Evolutionary conservation across 2,329 filamentous ascomycete species (phyloP).

Genomic region (Mycocentrospora acerina): DNA sequence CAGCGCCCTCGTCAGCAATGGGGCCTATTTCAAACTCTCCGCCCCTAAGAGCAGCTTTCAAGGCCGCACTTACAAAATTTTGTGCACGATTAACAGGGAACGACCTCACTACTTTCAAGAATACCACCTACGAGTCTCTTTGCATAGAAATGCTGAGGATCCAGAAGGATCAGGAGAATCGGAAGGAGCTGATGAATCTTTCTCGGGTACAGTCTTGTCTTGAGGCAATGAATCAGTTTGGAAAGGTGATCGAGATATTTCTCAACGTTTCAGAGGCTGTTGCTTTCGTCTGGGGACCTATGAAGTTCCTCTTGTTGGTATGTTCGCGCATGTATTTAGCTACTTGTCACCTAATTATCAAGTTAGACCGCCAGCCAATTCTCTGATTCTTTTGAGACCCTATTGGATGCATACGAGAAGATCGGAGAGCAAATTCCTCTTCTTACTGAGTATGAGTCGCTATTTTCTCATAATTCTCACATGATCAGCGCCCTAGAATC

Average conservation of each 20-base stretch:
- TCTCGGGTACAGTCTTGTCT: conserved; percentile 20
- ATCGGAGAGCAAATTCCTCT: conserved; percentile 45
- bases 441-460: conserved; percentile 31
- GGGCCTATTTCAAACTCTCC: not conserved
- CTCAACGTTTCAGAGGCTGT: conserved; percentile 34
- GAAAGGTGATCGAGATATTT: conserved; percentile 41
- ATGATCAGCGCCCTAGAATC: conserved; percentile 35
- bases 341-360: conserved; percentile 1
- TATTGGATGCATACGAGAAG: conserved; percentile 43
- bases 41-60: conserved; percentile 10
- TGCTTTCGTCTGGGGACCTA: conserved; percentile 40
- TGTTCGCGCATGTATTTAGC: not conserved
- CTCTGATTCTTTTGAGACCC: conserved; percentile 37
- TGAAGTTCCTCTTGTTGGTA: conserved; percentile 42
- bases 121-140: conserved; percentile 17
- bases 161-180: conserved; percentile 16
- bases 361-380: conserved; percentile 31
- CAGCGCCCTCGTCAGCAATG: conserved; percentile 5
- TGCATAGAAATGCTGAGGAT: conserved; percentile 13
- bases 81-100: conserved; percentile 11
- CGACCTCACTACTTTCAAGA: conserved; percentile 15
- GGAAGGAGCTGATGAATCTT: conserved; percentile 16
- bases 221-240: conserved; percentile 43
- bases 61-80: conserved; percentile 15
- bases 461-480: conserved; percentile 31